Base-by-base conservation (phyloP, 1,284 basidiomycete genomes). In the Sparassis latifolia region DNA sequence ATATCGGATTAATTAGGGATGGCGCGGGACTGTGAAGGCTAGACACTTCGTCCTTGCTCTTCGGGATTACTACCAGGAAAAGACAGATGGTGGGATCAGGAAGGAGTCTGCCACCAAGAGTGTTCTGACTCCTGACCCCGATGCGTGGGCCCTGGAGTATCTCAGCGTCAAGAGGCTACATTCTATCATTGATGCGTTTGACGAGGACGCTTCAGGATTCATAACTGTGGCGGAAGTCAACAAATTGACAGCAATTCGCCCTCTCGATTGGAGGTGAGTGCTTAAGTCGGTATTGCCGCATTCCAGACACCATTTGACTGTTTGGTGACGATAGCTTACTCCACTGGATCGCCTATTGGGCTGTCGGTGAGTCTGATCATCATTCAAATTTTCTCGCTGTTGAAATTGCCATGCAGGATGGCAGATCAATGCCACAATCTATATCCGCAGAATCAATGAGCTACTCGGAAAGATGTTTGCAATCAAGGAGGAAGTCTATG, bases 131-230 rank as follows among this genome's bases (percentile, higher is more conserved):
- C 43, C 44, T 47, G 43, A 51, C 32, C 45, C 47, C n/a, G 69
- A 73, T 49, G 56, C 56, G 1, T 78, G 75, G 76, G 70, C 75
- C 0, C 58, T 76, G 30, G 62, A 68, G 10, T 73, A 72, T 53
- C 70, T 78, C 55, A 72, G 69, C 48, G 62, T 71, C 4, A 63
- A 66, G 10, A 70, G 71, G 38, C 61, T 76, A 7, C 75, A 75
- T 47, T 66, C 72, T 2, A 72, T 76, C 49, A 55, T 68, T 12
- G 75, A 79, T 55, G 74, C 75, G 0, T 69, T 77, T 33, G 75
- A 77, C 49, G 74, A 77, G 44, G 76, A 78, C 49, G 74, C 70
- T 0, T 74, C 73, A 0, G 74, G 75, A 0, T 77, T 69, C 50
- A 65, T 74, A 40, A 76, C 71, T 7, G 64, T 77, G 10, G 68